Conservation (phyloP, 345 rosid species). For the Zanthoxylum bungeanum region DNA sequence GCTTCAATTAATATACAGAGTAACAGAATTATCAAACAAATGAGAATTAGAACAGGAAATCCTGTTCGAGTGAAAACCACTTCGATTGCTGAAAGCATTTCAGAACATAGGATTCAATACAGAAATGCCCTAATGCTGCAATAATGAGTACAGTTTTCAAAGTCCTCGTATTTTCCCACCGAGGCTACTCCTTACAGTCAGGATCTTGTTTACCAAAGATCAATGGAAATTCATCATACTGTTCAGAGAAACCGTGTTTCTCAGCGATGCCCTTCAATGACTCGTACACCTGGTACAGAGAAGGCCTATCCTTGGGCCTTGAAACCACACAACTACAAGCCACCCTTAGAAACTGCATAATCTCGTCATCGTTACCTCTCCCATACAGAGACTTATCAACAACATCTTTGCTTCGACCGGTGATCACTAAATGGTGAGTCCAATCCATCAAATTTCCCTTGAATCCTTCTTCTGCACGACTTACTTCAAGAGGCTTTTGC, state of each 20-base stretch:
- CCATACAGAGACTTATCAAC: constrained; percentile 35
- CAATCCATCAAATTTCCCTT: constrained; percentile 61
- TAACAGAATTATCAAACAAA: constrained; percentile 28
- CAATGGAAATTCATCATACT: constrained; percentile 38
- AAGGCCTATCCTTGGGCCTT: constrained; percentile 45
- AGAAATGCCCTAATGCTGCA: constrained; percentile 18
- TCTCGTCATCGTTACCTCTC: constrained; percentile 39
- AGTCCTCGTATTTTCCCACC: not conserved
- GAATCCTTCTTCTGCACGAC: constrained; percentile 41
- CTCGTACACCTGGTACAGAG: constrained; percentile 40
- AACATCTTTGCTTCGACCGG: constrained; percentile 30
- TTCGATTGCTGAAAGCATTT: constrained; percentile 16
- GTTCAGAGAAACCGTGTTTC: constrained; percentile 30
- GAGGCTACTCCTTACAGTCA: constrained; percentile 26
- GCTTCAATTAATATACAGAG: constrained; percentile 26
- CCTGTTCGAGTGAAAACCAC: constrained; percentile 22
- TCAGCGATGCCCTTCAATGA: constrained; percentile 41
- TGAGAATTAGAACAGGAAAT: constrained; percentile 18
- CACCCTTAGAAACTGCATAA: constrained; percentile 28
- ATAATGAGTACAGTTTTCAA: not conserved
- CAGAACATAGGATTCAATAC: constrained; percentile 19
- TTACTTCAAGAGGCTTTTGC: constrained; percentile 38
- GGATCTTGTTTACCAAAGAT: constrained; percentile 32
- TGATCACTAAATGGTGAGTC: constrained; percentile 33
- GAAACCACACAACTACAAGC: constrained; percentile 43